These are phyloP conservation scores for Pseudogymnoascus sp. DNA, from an alignment of 2,329 filamentous ascomycete species.

Conservation along the genomic window DNA sequence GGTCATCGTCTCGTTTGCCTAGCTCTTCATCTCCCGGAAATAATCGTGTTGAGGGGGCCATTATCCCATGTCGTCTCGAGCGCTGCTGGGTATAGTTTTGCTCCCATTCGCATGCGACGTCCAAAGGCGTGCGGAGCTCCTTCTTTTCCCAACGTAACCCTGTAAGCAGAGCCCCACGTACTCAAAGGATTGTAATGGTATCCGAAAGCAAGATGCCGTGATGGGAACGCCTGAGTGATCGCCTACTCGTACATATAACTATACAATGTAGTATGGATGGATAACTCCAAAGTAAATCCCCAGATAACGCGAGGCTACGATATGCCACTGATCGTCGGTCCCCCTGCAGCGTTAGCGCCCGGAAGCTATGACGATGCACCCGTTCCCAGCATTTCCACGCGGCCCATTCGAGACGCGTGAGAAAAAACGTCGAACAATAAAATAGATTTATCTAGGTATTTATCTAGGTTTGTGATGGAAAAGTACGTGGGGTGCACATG, in stretches of 20 bases:
- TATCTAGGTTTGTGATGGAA: not conserved
- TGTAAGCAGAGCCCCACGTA: not conserved
- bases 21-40: conserved; percentile 51
- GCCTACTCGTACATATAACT: not conserved
- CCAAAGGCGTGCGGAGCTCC: not conserved
- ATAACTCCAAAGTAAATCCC: not conserved
- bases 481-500: not conserved
- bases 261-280: not conserved
- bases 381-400: not conserved
- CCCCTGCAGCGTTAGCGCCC: not conserved
- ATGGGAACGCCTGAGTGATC: not conserved
- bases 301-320: not conserved
- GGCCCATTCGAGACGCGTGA: not conserved
- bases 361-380: not conserved
- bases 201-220: not conserved
- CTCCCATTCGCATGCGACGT: not conserved
- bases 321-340: not conserved
- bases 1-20: conserved; percentile 57
- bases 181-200: not conserved
- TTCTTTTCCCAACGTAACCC: not conserved
- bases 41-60: conserved; percentile 33
- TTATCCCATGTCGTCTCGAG: conserved; percentile 17
- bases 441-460: not conserved
- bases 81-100: not conserved
- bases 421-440: not conserved